Evolutionary conservation across 257 asterid genomes (phyloP), one percentile per base, ranked within the genome.

Genomic region (Solanum lycopersicoides): DNA sequence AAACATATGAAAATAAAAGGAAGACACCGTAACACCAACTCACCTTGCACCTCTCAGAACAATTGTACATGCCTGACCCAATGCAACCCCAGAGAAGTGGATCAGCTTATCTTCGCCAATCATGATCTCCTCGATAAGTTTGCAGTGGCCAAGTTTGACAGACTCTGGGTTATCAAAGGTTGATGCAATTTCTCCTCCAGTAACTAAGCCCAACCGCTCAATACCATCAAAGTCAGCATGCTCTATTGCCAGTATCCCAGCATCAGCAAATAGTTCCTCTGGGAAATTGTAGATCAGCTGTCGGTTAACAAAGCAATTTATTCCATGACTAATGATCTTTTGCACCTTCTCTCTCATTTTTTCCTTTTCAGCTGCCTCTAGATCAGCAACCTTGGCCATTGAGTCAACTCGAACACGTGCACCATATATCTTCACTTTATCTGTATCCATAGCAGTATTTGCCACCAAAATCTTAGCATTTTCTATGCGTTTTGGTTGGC

Each of bases 391-490:
- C 93, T 97, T 97, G 85, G 99, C 94, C 99, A 97, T 97, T 15
- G 99, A 97, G 91, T 97, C 99, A 90, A 97, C 99, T 32, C 99
- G 98, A 80, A 97, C 99, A 87, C 99, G 98, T 41, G 99, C 99
- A 65, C 99, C 99, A 80, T 95, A 97, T 73, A 97, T 97, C 91
- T 97, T 97, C 89, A 97, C 99, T 91, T 97, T 97, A 89, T 97
- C 99, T 10, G 99, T 96, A 88, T 97, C 99, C 99, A 97, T 97
- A 12, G 99, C 98, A 34, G 99, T 97, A 89, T 97, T 97, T 69
- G 99, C 96, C 84, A 97, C 99, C 95, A 97, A 89, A 87, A 97
- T 97, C 83, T 95, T 97, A 11, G 99, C 99, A 90, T 97, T 92
- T 88, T 96, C 99, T 12, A 97, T 97, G n/a, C 98, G 93, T 88